phyloP scores from a whole-genome alignment of 139 green algal genomes.

The Choricystis sp. region DNA sequence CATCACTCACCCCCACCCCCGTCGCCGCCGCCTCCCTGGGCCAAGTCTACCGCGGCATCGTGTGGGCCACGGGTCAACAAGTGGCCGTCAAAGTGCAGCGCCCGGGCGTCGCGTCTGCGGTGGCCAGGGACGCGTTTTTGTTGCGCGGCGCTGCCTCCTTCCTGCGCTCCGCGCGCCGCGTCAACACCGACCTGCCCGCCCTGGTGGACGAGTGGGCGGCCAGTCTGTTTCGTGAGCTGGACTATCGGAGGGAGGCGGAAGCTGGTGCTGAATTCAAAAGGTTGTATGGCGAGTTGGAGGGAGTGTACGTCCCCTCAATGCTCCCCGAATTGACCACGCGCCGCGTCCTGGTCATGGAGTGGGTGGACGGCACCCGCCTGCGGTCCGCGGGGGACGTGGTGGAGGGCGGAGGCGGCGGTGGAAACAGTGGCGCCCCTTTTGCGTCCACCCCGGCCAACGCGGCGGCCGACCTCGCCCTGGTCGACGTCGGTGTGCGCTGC shows the following conservation, averaged over 20 bases:
- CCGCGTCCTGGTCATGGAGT: slow-evolving; percentile 77
- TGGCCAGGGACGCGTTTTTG: slow-evolving; percentile 69
- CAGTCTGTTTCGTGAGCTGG: slow-evolving; percentile 64
- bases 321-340: slow-evolving; percentile 22
- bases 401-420: not conserved
- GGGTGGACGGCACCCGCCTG: slow-evolving; percentile 67
- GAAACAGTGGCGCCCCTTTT: not conserved
- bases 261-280: slow-evolving; percentile 48
- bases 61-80: slow-evolving; percentile 16
- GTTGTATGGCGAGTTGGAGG: slow-evolving; percentile 39
- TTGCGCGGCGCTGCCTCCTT: slow-evolving; percentile 27
- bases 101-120: slow-evolving; percentile 52
- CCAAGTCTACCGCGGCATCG: slow-evolving; percentile 36
- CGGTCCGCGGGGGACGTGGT: too few relatives aligned
- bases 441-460: not conserved
- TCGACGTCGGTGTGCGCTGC: slow-evolving; percentile 51
- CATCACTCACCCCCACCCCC: slow-evolving; percentile 32
- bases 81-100: slow-evolving; percentile 78
- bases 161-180: slow-evolving; percentile 16
- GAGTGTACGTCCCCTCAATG: slow-evolving; percentile 40
- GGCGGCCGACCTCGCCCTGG: slow-evolving; percentile 50
- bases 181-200: slow-evolving; percentile 70
- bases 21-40: slow-evolving; percentile 72
- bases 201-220: slow-evolving; percentile 81
- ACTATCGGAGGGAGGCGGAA: slow-evolving; percentile 58